These are phyloP conservation scores for Passiflora organensis DNA, from an alignment of 345 rosid species.

Conservation along the genomic window DNA sequence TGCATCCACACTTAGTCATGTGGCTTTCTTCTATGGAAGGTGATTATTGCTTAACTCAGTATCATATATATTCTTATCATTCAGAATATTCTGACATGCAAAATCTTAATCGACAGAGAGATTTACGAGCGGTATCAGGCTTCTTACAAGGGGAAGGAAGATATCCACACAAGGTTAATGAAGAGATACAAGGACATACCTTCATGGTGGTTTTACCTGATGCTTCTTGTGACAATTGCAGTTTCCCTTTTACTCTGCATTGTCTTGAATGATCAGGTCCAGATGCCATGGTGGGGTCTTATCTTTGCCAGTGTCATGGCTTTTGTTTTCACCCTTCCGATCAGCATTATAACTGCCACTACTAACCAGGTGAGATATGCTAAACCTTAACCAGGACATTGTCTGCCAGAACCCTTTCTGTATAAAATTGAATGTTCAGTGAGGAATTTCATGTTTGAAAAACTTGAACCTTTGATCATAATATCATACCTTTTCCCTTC, in stretches of 20 bases:
- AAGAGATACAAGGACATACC: constrained; percentile 77
- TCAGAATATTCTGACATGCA: not conserved
- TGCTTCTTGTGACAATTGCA: constrained; percentile 42
- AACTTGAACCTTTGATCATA: too few species aligned
- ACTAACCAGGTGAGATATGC: constrained; percentile 63
- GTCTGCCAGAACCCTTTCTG: too few species aligned
- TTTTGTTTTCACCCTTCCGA: constrained; percentile 74
- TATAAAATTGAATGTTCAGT: not conserved
- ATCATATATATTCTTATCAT: constrained; percentile 4
- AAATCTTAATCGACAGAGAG: constrained; percentile 47
- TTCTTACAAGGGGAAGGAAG: constrained; percentile 67
- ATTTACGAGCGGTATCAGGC: constrained; percentile 50
- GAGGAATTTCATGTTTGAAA: not conserved
- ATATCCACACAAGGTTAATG: constrained; percentile 79
- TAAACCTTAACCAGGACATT: too few species aligned
- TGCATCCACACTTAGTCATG: constrained; percentile 80
- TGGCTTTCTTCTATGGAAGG: constrained; percentile 87
- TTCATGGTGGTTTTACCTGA: constrained; percentile 69
- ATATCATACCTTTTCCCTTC: too few species aligned
- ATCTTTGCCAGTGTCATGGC: constrained; percentile 69
- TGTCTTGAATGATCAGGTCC: constrained; percentile 66
- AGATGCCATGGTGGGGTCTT: constrained; percentile 98
- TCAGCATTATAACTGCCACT: constrained; percentile 83
- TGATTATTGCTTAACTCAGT: constrained; percentile 6
- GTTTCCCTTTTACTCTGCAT: constrained; percentile 59